Conservation (phyloP, 2,329 filamentous ascomycete genomes). For the Aquanectria penicillioides region DNA sequence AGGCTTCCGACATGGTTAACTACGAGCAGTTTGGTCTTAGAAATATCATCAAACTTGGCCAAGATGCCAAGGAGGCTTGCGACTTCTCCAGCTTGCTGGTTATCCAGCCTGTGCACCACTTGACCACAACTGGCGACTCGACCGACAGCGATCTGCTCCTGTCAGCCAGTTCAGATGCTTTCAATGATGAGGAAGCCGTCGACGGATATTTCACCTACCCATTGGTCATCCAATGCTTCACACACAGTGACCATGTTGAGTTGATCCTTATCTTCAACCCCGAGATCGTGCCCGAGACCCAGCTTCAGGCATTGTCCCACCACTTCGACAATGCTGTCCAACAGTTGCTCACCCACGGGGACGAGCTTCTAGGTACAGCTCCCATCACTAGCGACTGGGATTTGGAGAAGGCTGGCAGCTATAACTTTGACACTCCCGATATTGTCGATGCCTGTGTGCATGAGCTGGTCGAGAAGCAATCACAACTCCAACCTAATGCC, state of each 20-base stretch:
- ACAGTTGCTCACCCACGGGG: neutral
- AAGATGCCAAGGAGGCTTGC: constrained; percentile 28
- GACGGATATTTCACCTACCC: constrained; percentile 5
- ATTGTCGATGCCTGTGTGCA: constrained; percentile 24
- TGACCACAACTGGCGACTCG: neutral
- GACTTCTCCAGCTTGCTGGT: constrained; percentile 44
- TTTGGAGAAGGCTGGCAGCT: neutral
- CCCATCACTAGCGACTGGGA: neutral
- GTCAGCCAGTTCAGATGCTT: neutral
- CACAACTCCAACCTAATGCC: constrained; percentile 13
- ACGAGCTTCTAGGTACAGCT: neutral
- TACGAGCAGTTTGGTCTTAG: constrained; percentile 35
- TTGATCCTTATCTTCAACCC: constrained; percentile 9
- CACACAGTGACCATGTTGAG: neutral
- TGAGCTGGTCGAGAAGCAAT: constrained; percentile 22
- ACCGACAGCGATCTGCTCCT: neutral
- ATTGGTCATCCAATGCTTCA: constrained; percentile 2
- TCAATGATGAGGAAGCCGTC: neutral
- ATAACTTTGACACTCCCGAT: neutral
- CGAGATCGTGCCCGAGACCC: neutral
- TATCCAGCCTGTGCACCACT: constrained; percentile 32
- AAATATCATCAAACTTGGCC: constrained; percentile 29
- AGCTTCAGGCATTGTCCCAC: neutral
- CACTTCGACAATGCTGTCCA: neutral
- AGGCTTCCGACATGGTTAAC: constrained; percentile 26